A percentile compares a stretch with the other conserved stretches of the same genome.
phyloP scores from a whole-genome alignment of 2,329 filamentous ascomycete species.

The Calonectria pseudoturangicola region DNA sequence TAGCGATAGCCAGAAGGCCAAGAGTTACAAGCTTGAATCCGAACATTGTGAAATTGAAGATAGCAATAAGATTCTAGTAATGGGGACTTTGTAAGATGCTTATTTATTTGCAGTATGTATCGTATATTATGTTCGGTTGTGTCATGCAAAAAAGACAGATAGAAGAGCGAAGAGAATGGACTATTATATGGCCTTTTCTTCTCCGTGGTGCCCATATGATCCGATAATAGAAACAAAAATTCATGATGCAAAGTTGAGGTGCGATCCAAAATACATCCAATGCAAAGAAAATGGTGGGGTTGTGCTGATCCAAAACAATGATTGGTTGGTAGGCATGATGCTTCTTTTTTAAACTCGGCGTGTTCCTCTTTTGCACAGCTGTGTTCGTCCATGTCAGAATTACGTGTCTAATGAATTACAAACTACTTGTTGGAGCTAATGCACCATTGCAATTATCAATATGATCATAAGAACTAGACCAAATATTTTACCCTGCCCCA shows the following conservation, averaged over 20 bases:
- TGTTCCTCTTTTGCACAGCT: background rate
- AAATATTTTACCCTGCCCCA: no score
- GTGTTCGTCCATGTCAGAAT: background rate
- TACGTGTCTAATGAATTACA: background rate
- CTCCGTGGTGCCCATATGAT: background rate
- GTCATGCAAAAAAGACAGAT: background rate
- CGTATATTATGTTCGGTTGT: background rate
- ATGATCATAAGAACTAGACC: no score
- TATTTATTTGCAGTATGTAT: background rate
- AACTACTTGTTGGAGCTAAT: background rate
- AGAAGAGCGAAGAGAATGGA: background rate
- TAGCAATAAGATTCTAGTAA: background rate
- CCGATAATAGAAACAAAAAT: background rate
- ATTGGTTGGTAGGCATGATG: background rate
- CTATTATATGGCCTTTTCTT: background rate
- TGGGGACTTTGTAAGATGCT: no score
- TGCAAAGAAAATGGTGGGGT: background rate
- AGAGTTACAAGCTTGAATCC: background rate
- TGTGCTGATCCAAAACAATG: background rate
- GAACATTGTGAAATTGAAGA: background rate
- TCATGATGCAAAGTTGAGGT: background rate
- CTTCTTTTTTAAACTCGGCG: slow-evolving; percentile 19
- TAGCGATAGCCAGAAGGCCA: background rate
- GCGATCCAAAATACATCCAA: background rate
- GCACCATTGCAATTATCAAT: background rate